Evolutionary conservation across 148 eudicot species (phyloP), one percentile per base, ranked within the genome.

Genomic region (Nyssa sinensis): DNA sequence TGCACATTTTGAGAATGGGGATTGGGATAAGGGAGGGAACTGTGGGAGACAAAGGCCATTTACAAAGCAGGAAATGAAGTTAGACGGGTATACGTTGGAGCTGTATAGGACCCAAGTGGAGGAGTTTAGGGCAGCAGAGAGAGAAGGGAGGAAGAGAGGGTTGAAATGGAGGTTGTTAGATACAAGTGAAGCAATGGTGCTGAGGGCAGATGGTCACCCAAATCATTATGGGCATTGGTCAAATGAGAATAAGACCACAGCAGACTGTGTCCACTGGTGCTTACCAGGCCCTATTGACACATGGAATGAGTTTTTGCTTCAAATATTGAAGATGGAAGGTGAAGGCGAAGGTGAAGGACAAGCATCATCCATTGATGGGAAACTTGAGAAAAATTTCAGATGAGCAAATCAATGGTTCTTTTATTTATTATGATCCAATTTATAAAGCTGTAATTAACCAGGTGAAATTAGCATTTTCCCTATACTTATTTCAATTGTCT

Each of bases 181-280:
- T 77, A 62, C 78, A 47, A 86, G 85, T 16, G 70, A 64, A 9
- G 78, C 79, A 0, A 85, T 85, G 87, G n/a, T 63, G 87, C n/a
- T n/a, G n/a, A n/a, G n/a, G n/a, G n/a, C n/a, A n/a, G n/a, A n/a
- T n/a, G n/a, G n/a, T n/a, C n/a, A n/a, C n/a, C n/a, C n/a, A n/a
- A n/a, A n/a, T n/a, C n/a, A n/a, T n/a, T n/a, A n/a, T n/a, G n/a
- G n/a, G 5, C 87, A 83, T 67, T 78, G 80, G 53, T 71, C 76
- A 3, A 57, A 84, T 6, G 71, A 70, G 65, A 80, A 73, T 28
- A 74, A 30, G 66, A 74, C 64, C 21, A 78, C 81, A 67, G 85
- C 79, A 62, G 90, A 84, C 73, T 86, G 90, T 73, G 83, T 86
- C 25, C 90, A 86, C 70, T 86, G 90, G 90, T 86, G 90, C 58